Evolutionary conservation across 2,329 filamentous ascomycete genomes (phyloP).

Genomic region (Monosporascus sp.): DNA sequence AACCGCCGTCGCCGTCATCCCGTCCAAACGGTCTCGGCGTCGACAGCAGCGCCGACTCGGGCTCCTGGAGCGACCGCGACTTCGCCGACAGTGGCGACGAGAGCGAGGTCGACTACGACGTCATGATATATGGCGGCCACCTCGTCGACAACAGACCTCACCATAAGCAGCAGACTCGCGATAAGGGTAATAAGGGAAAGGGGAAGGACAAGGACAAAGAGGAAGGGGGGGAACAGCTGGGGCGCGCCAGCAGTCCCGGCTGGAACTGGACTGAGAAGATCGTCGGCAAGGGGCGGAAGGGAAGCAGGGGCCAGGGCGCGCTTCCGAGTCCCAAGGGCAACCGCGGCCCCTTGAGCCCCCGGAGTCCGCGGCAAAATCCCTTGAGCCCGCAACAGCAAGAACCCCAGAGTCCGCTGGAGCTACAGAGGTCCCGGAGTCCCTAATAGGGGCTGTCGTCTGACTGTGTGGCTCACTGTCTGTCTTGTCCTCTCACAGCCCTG

Average conservation of each 20-base stretch:
- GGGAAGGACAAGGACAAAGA: slow-evolving; percentile 11
- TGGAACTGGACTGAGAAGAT: slow-evolving; percentile 43
- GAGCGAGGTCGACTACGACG: slow-evolving; percentile 31
- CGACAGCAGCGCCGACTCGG: slow-evolving; percentile 42
- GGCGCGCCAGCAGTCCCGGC: slow-evolving; percentile 13
- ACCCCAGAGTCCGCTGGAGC: background rate
- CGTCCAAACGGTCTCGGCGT: too few species aligned
- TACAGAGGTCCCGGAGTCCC: background rate
- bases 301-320: background rate
- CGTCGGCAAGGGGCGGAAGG: slow-evolving; percentile 29
- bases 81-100: slow-evolving; percentile 51
- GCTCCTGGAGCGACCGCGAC: slow-evolving; percentile 62
- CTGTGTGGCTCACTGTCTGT: too few species aligned
- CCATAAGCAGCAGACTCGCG: slow-evolving; percentile 4
- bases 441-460: too few species aligned
- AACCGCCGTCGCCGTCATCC: slow-evolving; percentile 19
- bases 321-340: slow-evolving; percentile 5
- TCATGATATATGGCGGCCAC: slow-evolving; percentile 12
- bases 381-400: background rate
- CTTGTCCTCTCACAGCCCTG: too few species aligned
- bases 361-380: slow-evolving; percentile 1
- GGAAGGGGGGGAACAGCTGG: background rate
- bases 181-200: slow-evolving; percentile 5
- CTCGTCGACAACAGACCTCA: background rate
- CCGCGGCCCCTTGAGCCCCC: slow-evolving; percentile 9